Evolutionary conservation across 371 early-diverging fungal species (phyloP), one percentile per base, ranked within the genome.

Genomic region (Modicella reniformis): DNA sequence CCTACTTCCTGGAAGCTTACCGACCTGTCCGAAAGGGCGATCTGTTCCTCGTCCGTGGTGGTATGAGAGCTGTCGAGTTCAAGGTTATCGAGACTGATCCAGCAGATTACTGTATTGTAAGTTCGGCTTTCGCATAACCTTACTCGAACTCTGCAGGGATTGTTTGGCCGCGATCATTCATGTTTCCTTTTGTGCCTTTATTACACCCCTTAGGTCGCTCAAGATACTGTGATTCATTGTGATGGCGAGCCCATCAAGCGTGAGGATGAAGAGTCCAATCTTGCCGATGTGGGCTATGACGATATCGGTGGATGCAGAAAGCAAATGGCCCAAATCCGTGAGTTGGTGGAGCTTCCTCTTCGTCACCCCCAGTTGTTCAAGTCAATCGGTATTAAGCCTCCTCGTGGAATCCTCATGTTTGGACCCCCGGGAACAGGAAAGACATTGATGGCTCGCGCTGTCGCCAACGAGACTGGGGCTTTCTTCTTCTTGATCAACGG

Each of bases 241-340:
- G 98, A 98, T 81, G 99, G 98, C 61, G 97, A 96, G 47, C 96
- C 99, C 13, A 92, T 97, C 84, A 96, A 96, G 86, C 95, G 99
- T 65, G 99, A 99, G 82, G 97, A 99, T 72, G 98, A 99, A 82
- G 98, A 98, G 71, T 88, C 91, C 70, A 96, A 93, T 71, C 89
- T 96, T 54, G 93, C 92, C 75, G 94, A 92, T 73, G 94, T 99
- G 59, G 99, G 99, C 58, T 99, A 99, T 83, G 99, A 99, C 81
- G 98, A 99, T 83, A 94, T 99, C 85, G 99, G 99, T 82, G 99
- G 99, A 65, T 94, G 94, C 82, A 94, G 99, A 77, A 97, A 95
- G 83, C 99, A 99, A 84, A 93, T 99, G 91, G 99, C 99, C 13
- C 99, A 99, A 86, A 99, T 99, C 67, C 95, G 98, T 81, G 99